These are phyloP conservation scores for Paracoccidioides brasiliensis DNA, from an alignment of 2,329 filamentous ascomycete genomes.

Conservation along the genomic window DNA sequence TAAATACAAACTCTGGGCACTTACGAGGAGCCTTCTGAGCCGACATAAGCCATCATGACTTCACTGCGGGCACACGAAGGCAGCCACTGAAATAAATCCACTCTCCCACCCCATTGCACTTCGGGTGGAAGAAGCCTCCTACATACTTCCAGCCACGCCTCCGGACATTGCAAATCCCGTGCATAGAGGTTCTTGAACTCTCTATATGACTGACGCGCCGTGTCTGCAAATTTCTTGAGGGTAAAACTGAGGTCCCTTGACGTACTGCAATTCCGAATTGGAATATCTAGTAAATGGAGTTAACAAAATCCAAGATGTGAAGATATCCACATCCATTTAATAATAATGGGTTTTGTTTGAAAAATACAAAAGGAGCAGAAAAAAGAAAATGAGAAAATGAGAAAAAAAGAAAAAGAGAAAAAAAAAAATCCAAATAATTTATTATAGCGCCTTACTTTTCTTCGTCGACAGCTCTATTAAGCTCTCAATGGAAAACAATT, in stretches of 20 bases:
- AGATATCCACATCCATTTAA: too few species aligned
- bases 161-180: slow-evolving; percentile 22
- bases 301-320: not conserved
- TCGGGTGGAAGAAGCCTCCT: slow-evolving; percentile 19
- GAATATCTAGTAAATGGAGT: slow-evolving; percentile 15
- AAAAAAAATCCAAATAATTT: not conserved
- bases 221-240: slow-evolving; percentile 21
- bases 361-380: not conserved
- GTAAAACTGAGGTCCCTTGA: slow-evolving; percentile 22
- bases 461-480: slow-evolving; percentile 22
- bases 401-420: not conserved
- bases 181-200: slow-evolving; percentile 23
- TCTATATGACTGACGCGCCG: slow-evolving; percentile 14
- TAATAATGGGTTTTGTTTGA: not conserved
- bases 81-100: slow-evolving; percentile 24
- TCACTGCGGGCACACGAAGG: slow-evolving; percentile 23
- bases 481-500: slow-evolving; percentile 18
- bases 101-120: slow-evolving; percentile 21
- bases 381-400: not conserved
- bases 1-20: slow-evolving; percentile 1
- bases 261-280: slow-evolving; percentile 23
- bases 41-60: slow-evolving; percentile 27
- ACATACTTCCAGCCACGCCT: slow-evolving; percentile 20
- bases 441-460: slow-evolving; percentile 14
- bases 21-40: slow-evolving; percentile 21